Conservation (phyloP, 768 basidiomycete genomes). For the Termitomyces sp. region DNA sequence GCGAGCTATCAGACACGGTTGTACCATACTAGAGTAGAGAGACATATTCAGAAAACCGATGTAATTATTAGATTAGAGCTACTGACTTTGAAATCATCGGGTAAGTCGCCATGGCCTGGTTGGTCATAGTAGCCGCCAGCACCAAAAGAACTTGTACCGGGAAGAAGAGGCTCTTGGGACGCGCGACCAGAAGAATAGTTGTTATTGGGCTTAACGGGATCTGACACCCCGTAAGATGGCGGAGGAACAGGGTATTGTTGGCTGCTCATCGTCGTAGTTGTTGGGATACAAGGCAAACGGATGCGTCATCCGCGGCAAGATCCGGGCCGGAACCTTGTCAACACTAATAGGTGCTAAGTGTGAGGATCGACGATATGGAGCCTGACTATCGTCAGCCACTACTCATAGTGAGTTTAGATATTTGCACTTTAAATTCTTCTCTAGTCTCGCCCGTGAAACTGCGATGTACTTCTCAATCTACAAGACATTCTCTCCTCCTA, state of each 20-base stretch:
- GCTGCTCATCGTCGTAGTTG: conserved; percentile 39
- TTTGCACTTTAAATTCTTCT: neutral
- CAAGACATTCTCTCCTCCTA: conserved; percentile 12
- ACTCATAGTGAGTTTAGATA: neutral
- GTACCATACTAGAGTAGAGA: conserved; percentile 65
- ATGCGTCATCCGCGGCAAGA: conserved; percentile 9
- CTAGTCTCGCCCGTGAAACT: neutral
- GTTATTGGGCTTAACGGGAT: conserved; percentile 23
- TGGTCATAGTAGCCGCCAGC: conserved; percentile 66
- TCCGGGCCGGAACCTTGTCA: conserved; percentile 5
- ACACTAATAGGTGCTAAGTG: neutral
- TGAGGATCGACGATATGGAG: no score
- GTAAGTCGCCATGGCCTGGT: conserved; percentile 65
- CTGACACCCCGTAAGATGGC: conserved; percentile 50
- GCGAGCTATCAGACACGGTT: conserved; percentile 69
- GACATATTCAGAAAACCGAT: neutral
- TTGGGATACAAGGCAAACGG: neutral
- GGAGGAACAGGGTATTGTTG: conserved; percentile 52
- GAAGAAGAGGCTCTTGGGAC: conserved; percentile 51
- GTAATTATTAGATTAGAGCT: neutral
- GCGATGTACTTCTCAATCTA: conserved; percentile 12
- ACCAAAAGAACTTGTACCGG: conserved; percentile 39
- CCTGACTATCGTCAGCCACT: neutral
- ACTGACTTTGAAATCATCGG: conserved; percentile 89
- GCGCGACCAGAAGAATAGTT: conserved; percentile 26